Conservation (phyloP, 2,329 filamentous ascomycete species). For the Ascosphaera acerosa region DNA sequence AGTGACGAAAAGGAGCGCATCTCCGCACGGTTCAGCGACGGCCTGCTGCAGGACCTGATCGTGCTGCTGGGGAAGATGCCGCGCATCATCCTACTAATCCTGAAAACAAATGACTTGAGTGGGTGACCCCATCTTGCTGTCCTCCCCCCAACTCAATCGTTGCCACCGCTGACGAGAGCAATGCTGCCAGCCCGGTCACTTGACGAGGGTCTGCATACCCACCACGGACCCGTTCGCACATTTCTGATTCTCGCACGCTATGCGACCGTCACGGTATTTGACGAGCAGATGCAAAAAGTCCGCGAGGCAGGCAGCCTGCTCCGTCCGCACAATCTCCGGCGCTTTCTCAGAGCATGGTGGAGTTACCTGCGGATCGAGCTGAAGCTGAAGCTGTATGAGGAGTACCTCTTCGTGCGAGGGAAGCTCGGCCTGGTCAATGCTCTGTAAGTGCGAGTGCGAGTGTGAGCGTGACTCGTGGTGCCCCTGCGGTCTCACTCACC, state of each 20-base stretch:
- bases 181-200: constrained; percentile 42
- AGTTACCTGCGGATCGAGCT: constrained; percentile 30
- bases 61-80: constrained; percentile 73
- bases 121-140: constrained; percentile 10
- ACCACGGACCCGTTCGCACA: constrained; percentile 31
- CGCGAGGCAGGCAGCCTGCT: constrained; percentile 24
- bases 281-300: constrained; percentile 30
- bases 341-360: constrained; percentile 26
- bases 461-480: no score
- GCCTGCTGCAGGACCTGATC: constrained; percentile 68
- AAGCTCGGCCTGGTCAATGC: constrained; percentile 19
- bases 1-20: constrained; percentile 67
- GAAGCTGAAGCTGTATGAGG: constrained; percentile 33
- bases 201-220: constrained; percentile 49
- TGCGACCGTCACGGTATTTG: constrained; percentile 34
- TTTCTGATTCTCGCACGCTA: constrained; percentile 41
- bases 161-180: constrained; percentile 3
- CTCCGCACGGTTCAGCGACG: constrained; percentile 58
- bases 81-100: constrained; percentile 71
- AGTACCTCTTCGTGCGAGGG: constrained; percentile 26
- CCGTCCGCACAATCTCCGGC: constrained; percentile 26
- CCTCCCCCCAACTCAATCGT: not conserved
- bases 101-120: constrained; percentile 94
- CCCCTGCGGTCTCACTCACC: no score
- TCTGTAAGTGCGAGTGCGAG: no score